Evolutionary conservation across 352 stramenopile species (phyloP).

Genomic region (Globisporangium mamillatum): DNA sequence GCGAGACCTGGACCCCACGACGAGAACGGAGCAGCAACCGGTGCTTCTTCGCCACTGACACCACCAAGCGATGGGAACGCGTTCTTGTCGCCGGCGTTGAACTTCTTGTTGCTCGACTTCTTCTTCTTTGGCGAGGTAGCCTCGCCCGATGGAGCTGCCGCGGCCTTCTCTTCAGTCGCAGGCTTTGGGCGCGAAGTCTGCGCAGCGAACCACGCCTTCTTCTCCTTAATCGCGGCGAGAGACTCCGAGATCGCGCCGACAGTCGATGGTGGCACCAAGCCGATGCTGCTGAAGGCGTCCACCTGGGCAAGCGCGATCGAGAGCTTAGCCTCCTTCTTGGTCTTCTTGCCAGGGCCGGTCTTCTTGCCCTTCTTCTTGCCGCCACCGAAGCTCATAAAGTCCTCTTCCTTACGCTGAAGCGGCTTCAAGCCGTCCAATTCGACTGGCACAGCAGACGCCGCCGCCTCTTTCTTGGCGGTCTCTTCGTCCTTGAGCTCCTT

Average conservation of each 20-base stretch:
- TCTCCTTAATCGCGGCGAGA: slow-evolving; percentile 93
- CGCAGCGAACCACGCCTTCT: slow-evolving; percentile 89
- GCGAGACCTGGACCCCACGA: slow-evolving; percentile 66
- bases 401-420: slow-evolving; percentile 81
- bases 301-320: slow-evolving; percentile 74
- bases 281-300: slow-evolving; percentile 91
- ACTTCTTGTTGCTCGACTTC: slow-evolving; percentile 80
- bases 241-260: slow-evolving; percentile 81
- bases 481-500: slow-evolving; percentile 75
- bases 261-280: slow-evolving; percentile 86
- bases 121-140: slow-evolving; percentile 66
- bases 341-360: slow-evolving; percentile 52
- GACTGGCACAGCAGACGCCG: slow-evolving; percentile 36
- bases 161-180: slow-evolving; percentile 26
- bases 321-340: slow-evolving; percentile 79
- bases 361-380: slow-evolving; percentile 75
- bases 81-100: slow-evolving; percentile 72
- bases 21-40: slow-evolving; percentile 21
- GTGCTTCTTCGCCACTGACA: slow-evolving; percentile 28
- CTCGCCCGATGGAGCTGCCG: slow-evolving; percentile 25
- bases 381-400: slow-evolving; percentile 74
- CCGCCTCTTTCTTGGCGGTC: slow-evolving; percentile 35
- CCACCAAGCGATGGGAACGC: slow-evolving; percentile 81
- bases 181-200: slow-evolving; percentile 53
- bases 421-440: slow-evolving; percentile 93